Evolutionary conservation across 441 rosid genomes (phyloP), one percentile per base, ranked within the genome.

Genomic region (Pelargonium hybrid): DNA sequence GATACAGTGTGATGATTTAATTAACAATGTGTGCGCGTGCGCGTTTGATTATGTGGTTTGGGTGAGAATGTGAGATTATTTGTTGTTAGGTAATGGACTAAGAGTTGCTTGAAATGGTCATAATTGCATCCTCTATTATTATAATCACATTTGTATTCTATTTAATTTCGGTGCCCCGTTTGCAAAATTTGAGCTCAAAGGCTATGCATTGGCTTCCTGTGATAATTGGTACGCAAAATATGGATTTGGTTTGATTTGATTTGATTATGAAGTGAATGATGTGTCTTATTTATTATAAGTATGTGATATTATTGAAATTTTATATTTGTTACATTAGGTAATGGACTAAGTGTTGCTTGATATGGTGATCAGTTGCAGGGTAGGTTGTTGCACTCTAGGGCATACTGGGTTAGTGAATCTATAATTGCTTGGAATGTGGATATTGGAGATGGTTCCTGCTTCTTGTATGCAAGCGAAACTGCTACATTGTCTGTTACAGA

Each of bases 341-440:
- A 63, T 13, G 39, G 25, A n/a, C 43, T 34, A 70, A 25, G 26
- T 59, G 74, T 65, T 56, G 21, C 63, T 68, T 71, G 65, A 29
- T 77, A 71, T 75, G 79, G 66, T 79, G 71, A 72, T 72, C 79
- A 85, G 84, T 73, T 85, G 81, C 88, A 81, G 79, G 86, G 83
- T 78, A 68, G 79, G 76, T 82, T 90, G 76, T 45, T 79, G 37
- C 82, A 76, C 71, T 89, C 93, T 5, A 87, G 84, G 76, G 97
- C 93, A 29, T 87, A 82, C 73, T 92, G 97, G 99, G 89, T 86
- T 29, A 79, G 82, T 31, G 67, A 84, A 81, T 73, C 80, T 56
- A 64, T 87, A 76, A 87, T 94, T 54, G 97, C 96, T 5, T 90
- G 91, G 97, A 82, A 90, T 87, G 91, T 85, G 73, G 90, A 84